Conservation (phyloP, 75 land plant genomes). For the Adiantum capillusveneris region DNA sequence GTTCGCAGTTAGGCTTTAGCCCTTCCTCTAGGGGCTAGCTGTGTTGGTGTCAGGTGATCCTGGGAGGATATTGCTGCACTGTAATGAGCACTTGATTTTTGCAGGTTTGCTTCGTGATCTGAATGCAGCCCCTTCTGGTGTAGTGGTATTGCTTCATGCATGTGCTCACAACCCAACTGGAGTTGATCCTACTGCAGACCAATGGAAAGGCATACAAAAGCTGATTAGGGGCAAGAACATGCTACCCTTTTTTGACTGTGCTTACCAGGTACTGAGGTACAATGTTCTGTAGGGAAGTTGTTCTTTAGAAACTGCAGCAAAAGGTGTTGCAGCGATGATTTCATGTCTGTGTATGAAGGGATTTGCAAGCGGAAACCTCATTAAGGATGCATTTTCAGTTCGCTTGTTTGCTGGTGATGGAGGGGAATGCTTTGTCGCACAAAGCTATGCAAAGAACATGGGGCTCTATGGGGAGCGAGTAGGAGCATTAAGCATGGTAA, state of each 20-base stretch:
- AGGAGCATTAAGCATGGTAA: slow-evolving; percentile 95
- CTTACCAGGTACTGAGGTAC: slow-evolving; percentile 98
- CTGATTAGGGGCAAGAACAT: slow-evolving; percentile 69
- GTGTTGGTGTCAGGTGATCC: no score
- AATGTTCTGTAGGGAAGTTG: no score
- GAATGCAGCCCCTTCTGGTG: slow-evolving; percentile 69
- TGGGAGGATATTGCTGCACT: no score
- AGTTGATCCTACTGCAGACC: slow-evolving; percentile 83
- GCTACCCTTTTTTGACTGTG: slow-evolving; percentile 97
- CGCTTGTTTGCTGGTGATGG: slow-evolving; percentile 94
- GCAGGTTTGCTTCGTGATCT: slow-evolving; percentile 81
- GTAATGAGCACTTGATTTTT: no score
- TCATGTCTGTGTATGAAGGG: no score
- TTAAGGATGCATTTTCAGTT: slow-evolving; percentile 84
- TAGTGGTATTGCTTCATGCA: slow-evolving; percentile 86
- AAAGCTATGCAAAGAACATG: slow-evolving; percentile 98
- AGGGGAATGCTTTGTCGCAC: slow-evolving; percentile 85
- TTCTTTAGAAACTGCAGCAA: no score
- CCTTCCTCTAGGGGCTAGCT: no score
- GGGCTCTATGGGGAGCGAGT: slow-evolving; percentile 98
- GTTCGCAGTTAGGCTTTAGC: no score
- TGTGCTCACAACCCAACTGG: slow-evolving; percentile 99
- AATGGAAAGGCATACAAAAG: slow-evolving; percentile 87
- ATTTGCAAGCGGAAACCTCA: slow-evolving; percentile 95
- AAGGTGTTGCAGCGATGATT: no score